A percentile compares a stretch with the other conserved stretches of the same genome.
Evolutionary conservation across 2,329 filamentous ascomycete genomes (phyloP).

Genomic region (Fonsecaea monophora): DNA sequence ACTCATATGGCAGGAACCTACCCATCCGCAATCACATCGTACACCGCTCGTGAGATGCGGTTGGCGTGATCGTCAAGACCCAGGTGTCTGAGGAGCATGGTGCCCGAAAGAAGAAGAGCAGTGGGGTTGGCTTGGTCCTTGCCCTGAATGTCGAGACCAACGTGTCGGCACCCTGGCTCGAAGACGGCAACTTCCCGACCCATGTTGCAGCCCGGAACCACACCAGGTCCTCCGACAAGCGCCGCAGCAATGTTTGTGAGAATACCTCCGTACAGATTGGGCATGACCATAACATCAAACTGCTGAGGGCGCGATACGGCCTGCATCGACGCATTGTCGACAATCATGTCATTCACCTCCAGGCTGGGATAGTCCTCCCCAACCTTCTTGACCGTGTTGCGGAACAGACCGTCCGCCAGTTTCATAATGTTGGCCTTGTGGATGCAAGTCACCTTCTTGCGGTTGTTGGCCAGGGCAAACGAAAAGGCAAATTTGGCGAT

Average conservation of each 20-base stretch:
- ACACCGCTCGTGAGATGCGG: slow-evolving; percentile 85
- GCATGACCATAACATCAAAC: slow-evolving; percentile 99
- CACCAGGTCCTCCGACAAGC: slow-evolving; percentile 93
- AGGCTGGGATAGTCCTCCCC: slow-evolving; percentile 95
- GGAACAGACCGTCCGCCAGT: slow-evolving; percentile 97
- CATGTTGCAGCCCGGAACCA: slow-evolving; percentile 99
- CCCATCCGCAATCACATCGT: slow-evolving; percentile 87
- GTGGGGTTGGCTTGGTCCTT: slow-evolving; percentile 99
- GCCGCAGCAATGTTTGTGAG: slow-evolving; percentile 98
- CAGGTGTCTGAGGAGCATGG: slow-evolving; percentile 96
- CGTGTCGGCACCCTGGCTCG: slow-evolving; percentile 98
- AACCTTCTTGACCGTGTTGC: slow-evolving; percentile 92
- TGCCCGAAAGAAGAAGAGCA: slow-evolving; percentile 89
- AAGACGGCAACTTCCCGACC: slow-evolving; percentile 97
- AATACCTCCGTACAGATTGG: slow-evolving; percentile 78
- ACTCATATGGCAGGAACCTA: slow-evolving; percentile 56
- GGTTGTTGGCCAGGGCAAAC: slow-evolving; percentile 97
- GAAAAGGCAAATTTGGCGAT: slow-evolving; percentile 99
- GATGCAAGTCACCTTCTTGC: slow-evolving; percentile 99
- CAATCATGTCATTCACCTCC: slow-evolving; percentile 99
- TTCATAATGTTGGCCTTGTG: slow-evolving; percentile 99
- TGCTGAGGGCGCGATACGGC: slow-evolving; percentile 95
- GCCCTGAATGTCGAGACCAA: slow-evolving; percentile 99
- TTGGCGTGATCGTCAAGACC: slow-evolving; percentile 98
- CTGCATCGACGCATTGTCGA: slow-evolving; percentile 99